These are phyloP conservation scores for Fusarium sp. DNA, from an alignment of 2,329 filamentous ascomycete genomes.

Conservation along the genomic window DNA sequence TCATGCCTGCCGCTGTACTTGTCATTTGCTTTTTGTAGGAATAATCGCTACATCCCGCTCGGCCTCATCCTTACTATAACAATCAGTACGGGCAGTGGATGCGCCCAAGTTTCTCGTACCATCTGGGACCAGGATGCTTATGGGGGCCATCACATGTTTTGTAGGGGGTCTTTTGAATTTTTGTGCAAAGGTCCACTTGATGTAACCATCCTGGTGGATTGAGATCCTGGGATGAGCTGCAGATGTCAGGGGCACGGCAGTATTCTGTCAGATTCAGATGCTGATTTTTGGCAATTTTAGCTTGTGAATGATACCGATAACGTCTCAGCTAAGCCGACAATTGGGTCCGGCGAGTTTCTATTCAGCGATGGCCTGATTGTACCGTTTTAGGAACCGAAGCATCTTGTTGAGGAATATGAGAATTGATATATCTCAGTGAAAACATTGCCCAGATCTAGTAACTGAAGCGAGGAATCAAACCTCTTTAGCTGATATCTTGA, in stretches of 20 bases:
- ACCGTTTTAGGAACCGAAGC: not conserved
- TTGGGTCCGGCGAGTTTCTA: not conserved
- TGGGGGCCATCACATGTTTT: constrained; percentile 5
- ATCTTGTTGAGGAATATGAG: not conserved
- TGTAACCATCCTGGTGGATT: constrained; percentile 12
- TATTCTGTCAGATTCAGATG: not conserved
- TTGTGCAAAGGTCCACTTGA: constrained; percentile 1
- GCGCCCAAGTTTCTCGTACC: not conserved
- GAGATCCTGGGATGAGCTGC: constrained; percentile 5
- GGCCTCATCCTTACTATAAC: too few relatives aligned
- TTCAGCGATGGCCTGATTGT: not conserved
- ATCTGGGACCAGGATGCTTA: not conserved
- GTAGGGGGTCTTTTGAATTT: not conserved
- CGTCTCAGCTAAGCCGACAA: constrained; percentile 4
- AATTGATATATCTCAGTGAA: not conserved
- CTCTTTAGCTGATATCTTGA: not conserved
- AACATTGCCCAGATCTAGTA: not conserved
- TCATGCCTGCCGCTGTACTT: not conserved
- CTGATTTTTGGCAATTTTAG: not conserved
- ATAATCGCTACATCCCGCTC: too few relatives aligned
- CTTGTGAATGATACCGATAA: not conserved
- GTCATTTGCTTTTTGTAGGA: not conserved
- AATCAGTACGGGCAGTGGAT: too few relatives aligned
- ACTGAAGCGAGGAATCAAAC: not conserved
- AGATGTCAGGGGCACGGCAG: constrained; percentile 4